Conservation (phyloP, 352 stramenopile genomes). For the Elongisporangium senticosum region DNA sequence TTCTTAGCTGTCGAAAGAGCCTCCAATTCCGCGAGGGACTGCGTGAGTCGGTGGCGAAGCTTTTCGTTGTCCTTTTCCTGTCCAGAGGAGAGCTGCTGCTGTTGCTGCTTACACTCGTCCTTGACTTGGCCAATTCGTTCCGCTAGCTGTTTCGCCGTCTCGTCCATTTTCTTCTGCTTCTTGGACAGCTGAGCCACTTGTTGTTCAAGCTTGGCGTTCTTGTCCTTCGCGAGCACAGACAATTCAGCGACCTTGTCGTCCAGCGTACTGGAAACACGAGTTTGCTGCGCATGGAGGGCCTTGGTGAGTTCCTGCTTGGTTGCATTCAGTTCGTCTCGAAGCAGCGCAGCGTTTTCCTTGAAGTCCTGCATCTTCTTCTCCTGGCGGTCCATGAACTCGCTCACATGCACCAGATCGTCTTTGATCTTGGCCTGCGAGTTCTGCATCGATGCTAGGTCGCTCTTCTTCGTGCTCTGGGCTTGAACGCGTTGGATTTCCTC, state of each 20-base stretch:
- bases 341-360: conserved; percentile 32
- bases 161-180: conserved; percentile 58
- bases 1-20: conserved; percentile 27
- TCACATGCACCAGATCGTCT: conserved; percentile 55
- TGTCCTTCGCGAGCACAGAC: conserved; percentile 31
- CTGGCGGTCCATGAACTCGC: conserved; percentile 47
- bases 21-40: conserved; percentile 43
- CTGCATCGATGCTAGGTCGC: conserved; percentile 44
- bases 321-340: conserved; percentile 51
- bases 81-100: not conserved
- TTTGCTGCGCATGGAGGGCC: conserved; percentile 45
- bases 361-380: conserved; percentile 57
- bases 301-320: conserved; percentile 54
- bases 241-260: conserved; percentile 58
- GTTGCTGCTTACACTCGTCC: conserved; percentile 20
- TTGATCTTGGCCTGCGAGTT: conserved; percentile 55
- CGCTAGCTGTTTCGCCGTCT: conserved; percentile 27
- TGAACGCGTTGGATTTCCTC: conserved; percentile 59
- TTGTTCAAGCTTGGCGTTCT: conserved; percentile 43
- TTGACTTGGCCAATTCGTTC: conserved; percentile 14
- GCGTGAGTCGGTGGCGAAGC: conserved; percentile 45
- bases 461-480: conserved; percentile 35
- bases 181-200: conserved; percentile 41
- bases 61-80: conserved; percentile 17
- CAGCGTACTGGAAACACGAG: conserved; percentile 28